A percentile compares a stretch with the other conserved stretches of the same genome.
Conservation (phyloP, 2,329 filamentous ascomycete genomes). For the Paecilomyces fulvus region DNA sequence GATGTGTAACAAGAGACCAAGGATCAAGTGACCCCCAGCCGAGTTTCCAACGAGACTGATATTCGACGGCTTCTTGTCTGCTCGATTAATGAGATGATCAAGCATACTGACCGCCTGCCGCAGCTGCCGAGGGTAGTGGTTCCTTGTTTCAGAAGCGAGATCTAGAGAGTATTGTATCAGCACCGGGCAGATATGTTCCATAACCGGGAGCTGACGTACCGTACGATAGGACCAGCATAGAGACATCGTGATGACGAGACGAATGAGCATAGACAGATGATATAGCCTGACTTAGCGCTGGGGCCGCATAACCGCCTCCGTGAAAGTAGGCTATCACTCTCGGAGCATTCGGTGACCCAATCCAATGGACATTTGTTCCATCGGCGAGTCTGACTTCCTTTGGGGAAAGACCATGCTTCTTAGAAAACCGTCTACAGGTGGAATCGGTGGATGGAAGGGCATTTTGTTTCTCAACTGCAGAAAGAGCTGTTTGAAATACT, state of each 20-base stretch:
- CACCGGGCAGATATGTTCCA: neutral
- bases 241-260: neutral
- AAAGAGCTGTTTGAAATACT: slow-evolving; percentile 2
- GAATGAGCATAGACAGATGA: neutral
- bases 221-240: slow-evolving; percentile 2
- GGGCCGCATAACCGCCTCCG: slow-evolving; percentile 3
- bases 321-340: slow-evolving; percentile 5
- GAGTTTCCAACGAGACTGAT: slow-evolving; percentile 4
- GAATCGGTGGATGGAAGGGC: neutral
- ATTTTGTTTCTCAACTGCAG: slow-evolving; percentile 1
- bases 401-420: neutral
- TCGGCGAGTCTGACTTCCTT: neutral
- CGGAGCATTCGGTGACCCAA: slow-evolving; percentile 1
- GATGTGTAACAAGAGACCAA: slow-evolving; percentile 2
- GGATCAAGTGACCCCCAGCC: slow-evolving; percentile 2
- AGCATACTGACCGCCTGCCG: slow-evolving; percentile 3
- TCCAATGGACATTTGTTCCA: neutral
- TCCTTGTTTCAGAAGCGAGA: neutral
- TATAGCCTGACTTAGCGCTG: neutral
- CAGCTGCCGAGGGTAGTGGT: slow-evolving; percentile 5
- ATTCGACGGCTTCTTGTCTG: neutral
- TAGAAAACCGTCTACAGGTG: neutral
- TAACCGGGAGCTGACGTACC: neutral
- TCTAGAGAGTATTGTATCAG: neutral
- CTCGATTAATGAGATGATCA: slow-evolving; percentile 1